Conservation (phyloP, 1,284 basidiomycete species). For the Anthracocystis panici-leucophaei region DNA sequence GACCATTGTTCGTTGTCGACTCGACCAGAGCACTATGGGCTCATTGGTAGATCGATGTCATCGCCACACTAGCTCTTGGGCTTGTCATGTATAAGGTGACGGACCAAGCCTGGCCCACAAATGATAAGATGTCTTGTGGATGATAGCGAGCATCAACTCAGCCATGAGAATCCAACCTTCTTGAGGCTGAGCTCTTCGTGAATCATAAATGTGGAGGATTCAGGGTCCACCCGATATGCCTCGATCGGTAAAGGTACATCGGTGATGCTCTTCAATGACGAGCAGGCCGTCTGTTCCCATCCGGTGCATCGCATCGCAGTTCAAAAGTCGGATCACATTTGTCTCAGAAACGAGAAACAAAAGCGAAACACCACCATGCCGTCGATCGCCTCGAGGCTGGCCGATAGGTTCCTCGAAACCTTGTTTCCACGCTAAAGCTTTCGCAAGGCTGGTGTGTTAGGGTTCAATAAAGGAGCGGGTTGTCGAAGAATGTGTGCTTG, state of each 20-base stretch:
- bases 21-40: not conserved
- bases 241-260: not conserved
- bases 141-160: not conserved
- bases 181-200: slow-evolving; percentile 2
- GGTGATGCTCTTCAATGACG: not conserved
- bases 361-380: no score
- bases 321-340: no score
- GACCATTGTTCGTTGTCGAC: slow-evolving; percentile 28
- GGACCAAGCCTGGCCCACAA: no score
- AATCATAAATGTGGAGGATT: not conserved
- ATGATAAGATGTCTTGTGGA: not conserved
- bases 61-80: not conserved
- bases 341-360: no score
- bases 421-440: no score
- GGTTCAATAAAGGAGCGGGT: not conserved
- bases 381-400: no score
- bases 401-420: no score
- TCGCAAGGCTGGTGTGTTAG: no score
- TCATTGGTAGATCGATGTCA: not conserved
- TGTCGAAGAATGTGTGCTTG: not conserved
- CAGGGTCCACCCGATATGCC: not conserved
- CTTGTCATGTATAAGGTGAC: no score
- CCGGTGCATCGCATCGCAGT: no score
- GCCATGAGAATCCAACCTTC: not conserved
- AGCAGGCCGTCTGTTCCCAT: not conserved